Evolutionary conservation across 2,329 filamentous ascomycete genomes (phyloP).

Genomic region (Calycina marina): DNA sequence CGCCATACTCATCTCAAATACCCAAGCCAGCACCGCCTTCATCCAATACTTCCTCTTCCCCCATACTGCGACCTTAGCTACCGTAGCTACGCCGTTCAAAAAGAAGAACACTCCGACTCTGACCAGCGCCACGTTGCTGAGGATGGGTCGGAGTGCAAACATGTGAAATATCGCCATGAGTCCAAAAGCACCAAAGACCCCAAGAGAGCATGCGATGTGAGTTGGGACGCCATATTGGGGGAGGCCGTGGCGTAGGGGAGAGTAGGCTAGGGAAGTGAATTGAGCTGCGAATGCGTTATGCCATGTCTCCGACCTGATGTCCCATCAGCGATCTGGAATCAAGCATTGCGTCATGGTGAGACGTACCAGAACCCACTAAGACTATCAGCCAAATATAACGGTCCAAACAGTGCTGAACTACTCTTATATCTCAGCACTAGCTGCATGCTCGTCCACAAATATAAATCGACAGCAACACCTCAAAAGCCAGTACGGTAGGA

Average conservation of each 20-base stretch:
- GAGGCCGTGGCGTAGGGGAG: slow-evolving; percentile 22
- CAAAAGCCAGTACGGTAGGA: slow-evolving; percentile 24
- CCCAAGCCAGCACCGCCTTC: slow-evolving; percentile 22
- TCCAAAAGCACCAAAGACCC: slow-evolving; percentile 25
- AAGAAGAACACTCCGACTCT: slow-evolving; percentile 26
- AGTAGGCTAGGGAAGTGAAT: slow-evolving; percentile 26
- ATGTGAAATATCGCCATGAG: slow-evolving; percentile 28
- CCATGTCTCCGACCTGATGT: slow-evolving; percentile 25
- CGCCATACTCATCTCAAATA: slow-evolving; percentile 22
- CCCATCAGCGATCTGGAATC: not conserved
- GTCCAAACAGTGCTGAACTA: slow-evolving; percentile 26
- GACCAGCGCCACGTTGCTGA: slow-evolving; percentile 19
- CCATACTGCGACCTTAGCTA: slow-evolving; percentile 23
- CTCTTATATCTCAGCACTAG: slow-evolving; percentile 24
- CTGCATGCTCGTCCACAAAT: slow-evolving; percentile 27
- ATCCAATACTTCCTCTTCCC: slow-evolving; percentile 23
- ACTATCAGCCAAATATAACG: slow-evolving; percentile 25
- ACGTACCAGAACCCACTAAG: slow-evolving; percentile 25
- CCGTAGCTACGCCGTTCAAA: slow-evolving; percentile 25
- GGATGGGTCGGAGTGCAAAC: slow-evolving; percentile 24
- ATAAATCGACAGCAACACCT: slow-evolving; percentile 27
- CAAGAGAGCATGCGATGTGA: slow-evolving; percentile 21
- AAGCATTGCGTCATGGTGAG: not conserved
- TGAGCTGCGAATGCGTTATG: slow-evolving; percentile 28
- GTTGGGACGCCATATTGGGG: slow-evolving; percentile 21